Evolutionary conservation across 768 basidiomycete genomes (phyloP), one percentile per base, ranked within the genome.

Genomic region (Collybia sp.): DNA sequence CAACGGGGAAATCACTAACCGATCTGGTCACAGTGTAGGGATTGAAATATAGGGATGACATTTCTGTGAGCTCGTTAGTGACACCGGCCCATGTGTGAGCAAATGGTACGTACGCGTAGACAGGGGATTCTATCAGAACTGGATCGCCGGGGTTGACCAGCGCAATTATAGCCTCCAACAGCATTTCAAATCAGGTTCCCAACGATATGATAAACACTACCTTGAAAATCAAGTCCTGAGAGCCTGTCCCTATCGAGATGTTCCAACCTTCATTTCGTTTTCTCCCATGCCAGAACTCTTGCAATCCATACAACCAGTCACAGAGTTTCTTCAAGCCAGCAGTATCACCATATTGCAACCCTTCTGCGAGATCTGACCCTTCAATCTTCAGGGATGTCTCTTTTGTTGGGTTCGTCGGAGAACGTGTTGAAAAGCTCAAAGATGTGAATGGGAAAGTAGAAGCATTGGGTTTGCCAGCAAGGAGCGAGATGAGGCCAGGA

Each of bases 381-480:
- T 70, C 69, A 40, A 95, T 66, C 1, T 68, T 71, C 41, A 93
- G 60, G 0, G 70, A 61, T 2, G 68, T 66, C 30, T 82, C 77
- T 44, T 72, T 60, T 15, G 56, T 50, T 10, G 69, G 66, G 46
- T 77, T 65, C 17, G 59, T 62, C 2, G 77, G 78, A 10, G 79
- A 76, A 15, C 73, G 68, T 3, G 81, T 73, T 1, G 71, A 78
- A 62, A 89, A 81, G 45, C 76, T 82, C 54, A 98, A 69, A 0
- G 85, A 82, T 2, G 83, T 82, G 68, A 98, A 89, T 1, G 95
- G 95, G 69, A 97, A 98, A 15, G 90, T 87, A n/a, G 75, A 70
- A 6, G 83, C 75, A 58, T 95, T 94, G 5, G 95, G 95, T 63
- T 94, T 93, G 19, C 95, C 95, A 0, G 93, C 93, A 6, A 94